Evolutionary conservation across 1,284 basidiomycete genomes (phyloP), one percentile per base, ranked within the genome.

Genomic region (Puccinia coronata): DNA sequence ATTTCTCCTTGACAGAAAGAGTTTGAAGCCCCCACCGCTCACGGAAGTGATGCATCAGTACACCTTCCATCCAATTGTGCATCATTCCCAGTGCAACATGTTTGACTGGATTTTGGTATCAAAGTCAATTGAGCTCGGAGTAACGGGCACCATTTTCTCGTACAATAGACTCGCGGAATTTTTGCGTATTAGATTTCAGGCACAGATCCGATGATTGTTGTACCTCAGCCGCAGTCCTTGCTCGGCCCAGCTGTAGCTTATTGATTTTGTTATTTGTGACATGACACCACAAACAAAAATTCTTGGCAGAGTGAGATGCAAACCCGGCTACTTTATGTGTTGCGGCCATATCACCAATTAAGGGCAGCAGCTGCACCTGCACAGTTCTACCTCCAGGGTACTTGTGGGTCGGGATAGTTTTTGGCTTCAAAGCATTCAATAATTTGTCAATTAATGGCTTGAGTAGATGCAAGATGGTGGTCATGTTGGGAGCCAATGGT

Each of bases 61-160:
- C 77, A 18, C 67, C 76, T 28, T 80, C 77, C 49, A 70, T 34
- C 77, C 77, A 80, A 31, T 71, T 80, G 28, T 71, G 77, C 53
- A 80, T 71, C 11, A 72, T 39, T 41, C 77, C 67, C 8, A 80
- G 39, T 8, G 77, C 31, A 8, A 80, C 55, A 43, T 80, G 65
- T 9, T 43, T 20, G 0, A 72, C 67, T 41, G 77, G 77, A 61
- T 71, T 36, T n/a, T 34, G 25, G n/a, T 72, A 80, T 6, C 0
- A n/a, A 1, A 80, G 57, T 59, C 28, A 11, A 57, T 80, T 80
- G 47, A 80, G 51, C 12, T n/a, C 25, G 2, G 34, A 80, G n/a
- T 61, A 71, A 28, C n/a, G 36, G 34, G 49, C 41, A 0, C 77
- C 65, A 31, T 8, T 57, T 0, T 14, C 67, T 47, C 57, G 31